phyloP scores from a whole-genome alignment of 495 filamentous ascomycete species.

The Amniculicola lignicola region DNA sequence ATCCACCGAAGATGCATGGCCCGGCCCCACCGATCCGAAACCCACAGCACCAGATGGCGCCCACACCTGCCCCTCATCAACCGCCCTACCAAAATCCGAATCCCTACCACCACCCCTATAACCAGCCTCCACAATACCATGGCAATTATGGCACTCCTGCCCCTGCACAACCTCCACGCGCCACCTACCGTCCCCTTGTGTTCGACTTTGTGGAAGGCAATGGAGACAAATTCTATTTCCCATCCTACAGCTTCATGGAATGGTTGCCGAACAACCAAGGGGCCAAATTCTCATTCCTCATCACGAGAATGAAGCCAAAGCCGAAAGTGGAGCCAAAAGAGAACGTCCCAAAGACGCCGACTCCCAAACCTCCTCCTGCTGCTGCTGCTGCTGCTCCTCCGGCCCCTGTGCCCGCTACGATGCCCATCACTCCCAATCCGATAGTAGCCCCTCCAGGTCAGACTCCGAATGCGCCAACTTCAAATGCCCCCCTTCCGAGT shows the following conservation, averaged over 20 bases:
- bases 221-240: slow-evolving; percentile 87
- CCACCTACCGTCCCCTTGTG: slow-evolving; percentile 57
- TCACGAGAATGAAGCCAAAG: slow-evolving; percentile 58
- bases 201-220: slow-evolving; percentile 76
- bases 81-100: slow-evolving; percentile 26
- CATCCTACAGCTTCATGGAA: slow-evolving; percentile 81
- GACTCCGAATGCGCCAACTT: neutral
- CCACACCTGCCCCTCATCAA: slow-evolving; percentile 8
- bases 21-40: neutral
- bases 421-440: neutral
- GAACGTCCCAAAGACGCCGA: neutral
- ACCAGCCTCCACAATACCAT: slow-evolving; percentile 3
- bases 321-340: slow-evolving; percentile 40
- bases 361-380: neutral
- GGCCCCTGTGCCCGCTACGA: neutral
- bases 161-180: slow-evolving; percentile 51
- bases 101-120: slow-evolving; percentile 3
- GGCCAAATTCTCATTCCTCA: slow-evolving; percentile 63
- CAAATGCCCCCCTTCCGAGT: neutral
- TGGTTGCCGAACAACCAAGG: slow-evolving; percentile 48
- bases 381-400: neutral
- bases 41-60: neutral
- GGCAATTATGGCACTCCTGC: neutral
- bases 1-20: slow-evolving; percentile 16
- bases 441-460: neutral